Percentiles rank a stretch among this genome's conserved stretches.
Evolutionary conservation across 2,329 filamentous ascomycete genomes (phyloP).

Genomic region (Stachybotrys chartarum): DNA sequence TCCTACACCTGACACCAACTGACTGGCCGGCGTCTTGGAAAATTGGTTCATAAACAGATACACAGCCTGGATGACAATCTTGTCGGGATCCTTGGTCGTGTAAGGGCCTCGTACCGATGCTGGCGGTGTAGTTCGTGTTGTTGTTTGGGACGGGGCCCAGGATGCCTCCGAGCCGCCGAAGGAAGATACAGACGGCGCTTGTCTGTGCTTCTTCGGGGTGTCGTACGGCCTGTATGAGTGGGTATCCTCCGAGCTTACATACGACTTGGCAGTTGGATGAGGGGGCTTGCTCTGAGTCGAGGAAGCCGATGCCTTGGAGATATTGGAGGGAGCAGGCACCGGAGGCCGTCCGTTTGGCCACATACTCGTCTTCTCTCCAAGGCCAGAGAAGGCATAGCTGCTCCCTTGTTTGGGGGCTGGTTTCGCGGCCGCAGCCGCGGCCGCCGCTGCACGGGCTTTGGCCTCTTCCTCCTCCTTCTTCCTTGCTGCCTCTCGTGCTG

Average conservation of each 20-base stretch:
- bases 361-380: constrained; percentile 63
- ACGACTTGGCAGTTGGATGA: constrained; percentile 48
- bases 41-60: constrained; percentile 90
- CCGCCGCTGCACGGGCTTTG: not conserved
- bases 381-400: constrained; percentile 56
- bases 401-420: constrained; percentile 32
- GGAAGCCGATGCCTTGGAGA: constrained; percentile 12
- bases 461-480: constrained; percentile 13
- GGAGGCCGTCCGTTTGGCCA: constrained; percentile 58
- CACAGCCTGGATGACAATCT: constrained; percentile 91
- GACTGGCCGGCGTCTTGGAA: constrained; percentile 80
- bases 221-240: constrained; percentile 77
- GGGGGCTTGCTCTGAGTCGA: constrained; percentile 23
- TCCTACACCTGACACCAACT: constrained; percentile 77
- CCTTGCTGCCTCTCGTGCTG: constrained; percentile 22
- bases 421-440: constrained; percentile 22
- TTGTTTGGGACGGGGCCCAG: constrained; percentile 79
- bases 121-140: constrained; percentile 75
- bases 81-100: constrained; percentile 83
- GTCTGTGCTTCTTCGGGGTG: constrained; percentile 49
- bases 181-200: constrained; percentile 61
- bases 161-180: constrained; percentile 72
- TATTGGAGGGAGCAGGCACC: constrained; percentile 12
- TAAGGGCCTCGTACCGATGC: constrained; percentile 73
- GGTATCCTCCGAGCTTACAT: constrained; percentile 53